Evolutionary conservation across 768 basidiomycete species (phyloP), one percentile per base, ranked within the genome.

Genomic region (Cytidiella melzeri): DNA sequence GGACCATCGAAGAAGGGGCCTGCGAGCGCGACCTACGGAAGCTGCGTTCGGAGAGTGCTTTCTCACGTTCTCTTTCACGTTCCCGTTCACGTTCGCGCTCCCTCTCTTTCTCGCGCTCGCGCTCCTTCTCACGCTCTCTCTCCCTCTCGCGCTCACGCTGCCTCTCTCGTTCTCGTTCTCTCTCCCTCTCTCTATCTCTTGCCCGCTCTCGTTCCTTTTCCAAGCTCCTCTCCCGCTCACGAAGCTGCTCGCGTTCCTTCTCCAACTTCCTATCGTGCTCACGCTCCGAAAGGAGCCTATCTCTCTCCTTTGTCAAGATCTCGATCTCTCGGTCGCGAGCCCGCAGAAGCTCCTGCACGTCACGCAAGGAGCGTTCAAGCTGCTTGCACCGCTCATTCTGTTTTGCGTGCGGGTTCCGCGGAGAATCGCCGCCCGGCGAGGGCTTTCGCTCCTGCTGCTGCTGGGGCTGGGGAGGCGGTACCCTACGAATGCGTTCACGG

Each of bases 321-420:
- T 83, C 81, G 41, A 84, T 64, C 67, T 87, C 84, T 41, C 67
- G 57, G 52, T 87, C 86, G 52, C 78, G 75, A 1, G 69, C 54
- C 50, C 73, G 74, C 55, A 87, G 63, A 42, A 79, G 55, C 11
- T 86, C 83, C 43, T 77, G 72, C 42, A 82, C 79, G 56, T 87
- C 84, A 57, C 72, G 77, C 50, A 88, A 67, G 15, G 80, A 73
- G 57, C 69, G 75, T 57, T 88, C 85, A 43, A 87, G 70, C 60
- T 72, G 63, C 62, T 71, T 76, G 65, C 77, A 83, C 13, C 78
- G 74, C 54, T 87, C 86, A 47, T 83, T 75, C 27, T 83, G 67
- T 41, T 74, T 77, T 24, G 73, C 64, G 19, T 84, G 39, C 11
- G 28, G 13, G 11, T n/a, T 9, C 79, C 48, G 69, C 75, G 74